Conservation (phyloP, 768 basidiomycete species). For the Mycena rosella region DNA sequence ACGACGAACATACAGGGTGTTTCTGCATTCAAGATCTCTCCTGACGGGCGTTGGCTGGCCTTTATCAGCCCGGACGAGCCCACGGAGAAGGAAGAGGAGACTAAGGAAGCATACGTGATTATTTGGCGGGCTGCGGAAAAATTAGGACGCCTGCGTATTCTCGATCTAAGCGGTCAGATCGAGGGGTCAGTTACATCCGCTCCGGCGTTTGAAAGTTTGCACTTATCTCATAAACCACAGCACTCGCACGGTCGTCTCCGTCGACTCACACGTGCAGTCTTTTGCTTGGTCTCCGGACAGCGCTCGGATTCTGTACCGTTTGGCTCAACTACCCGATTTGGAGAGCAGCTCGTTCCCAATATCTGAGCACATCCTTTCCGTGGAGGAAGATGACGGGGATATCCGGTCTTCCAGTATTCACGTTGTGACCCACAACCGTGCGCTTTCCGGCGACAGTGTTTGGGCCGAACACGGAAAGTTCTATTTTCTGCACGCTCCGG, state of each 20-base stretch:
- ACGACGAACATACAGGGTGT: slow-evolving; percentile 21
- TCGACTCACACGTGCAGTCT: slow-evolving; percentile 15
- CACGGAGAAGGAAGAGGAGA: slow-evolving; percentile 29
- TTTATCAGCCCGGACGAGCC: slow-evolving; percentile 33
- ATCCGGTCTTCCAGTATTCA: not conserved
- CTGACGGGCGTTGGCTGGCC: slow-evolving; percentile 33
- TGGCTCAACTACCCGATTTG: slow-evolving; percentile 3
- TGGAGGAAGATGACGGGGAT: slow-evolving; percentile 12
- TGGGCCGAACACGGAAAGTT: slow-evolving; percentile 22
- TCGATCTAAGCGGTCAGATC: slow-evolving; percentile 27
- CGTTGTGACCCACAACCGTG: slow-evolving; percentile 22
- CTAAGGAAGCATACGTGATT: slow-evolving; percentile 28
- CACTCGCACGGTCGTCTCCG: slow-evolving; percentile 7
- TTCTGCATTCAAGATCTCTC: slow-evolving; percentile 22
- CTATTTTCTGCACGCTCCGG: slow-evolving; percentile 5
- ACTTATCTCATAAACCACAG: not conserved
- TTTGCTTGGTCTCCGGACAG: slow-evolving; percentile 36
- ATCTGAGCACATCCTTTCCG: slow-evolving; percentile 26
- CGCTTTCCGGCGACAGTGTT: slow-evolving; percentile 1
- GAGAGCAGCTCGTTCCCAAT: slow-evolving; percentile 26
- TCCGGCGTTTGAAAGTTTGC: no score
- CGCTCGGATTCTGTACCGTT: slow-evolving; percentile 24
- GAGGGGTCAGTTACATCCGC: slow-evolving; percentile 6
- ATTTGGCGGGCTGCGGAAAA: slow-evolving; percentile 20
- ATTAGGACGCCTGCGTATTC: slow-evolving; percentile 23